Conservation (phyloP, 2,329 filamentous ascomycete species). For the Fusarium odoratissimum region DNA sequence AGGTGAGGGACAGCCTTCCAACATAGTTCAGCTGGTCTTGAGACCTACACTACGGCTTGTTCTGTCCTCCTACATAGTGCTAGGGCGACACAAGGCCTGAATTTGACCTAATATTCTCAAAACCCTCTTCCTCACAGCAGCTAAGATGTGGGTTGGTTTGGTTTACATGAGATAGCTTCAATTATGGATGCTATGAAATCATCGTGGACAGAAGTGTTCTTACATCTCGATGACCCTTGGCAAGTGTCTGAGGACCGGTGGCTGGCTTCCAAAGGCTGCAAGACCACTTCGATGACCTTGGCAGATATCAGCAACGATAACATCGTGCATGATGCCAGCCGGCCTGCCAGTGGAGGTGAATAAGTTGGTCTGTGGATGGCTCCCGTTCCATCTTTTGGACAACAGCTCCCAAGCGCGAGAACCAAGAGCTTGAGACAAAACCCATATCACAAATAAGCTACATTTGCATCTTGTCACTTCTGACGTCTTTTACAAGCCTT, state of each 20-base stretch:
- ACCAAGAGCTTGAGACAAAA: constrained; percentile 1
- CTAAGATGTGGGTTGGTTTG: neutral
- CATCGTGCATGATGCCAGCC: neutral
- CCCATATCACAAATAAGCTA: neutral
- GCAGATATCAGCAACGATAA: constrained; percentile 11
- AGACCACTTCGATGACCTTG: constrained; percentile 3
- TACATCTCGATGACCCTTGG: constrained; percentile 20
- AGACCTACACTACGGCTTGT: neutral
- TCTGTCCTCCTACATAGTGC: constrained; percentile 7
- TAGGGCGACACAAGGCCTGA: constrained; percentile 2
- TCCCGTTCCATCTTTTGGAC: neutral
- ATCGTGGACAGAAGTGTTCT: constrained; percentile 7
- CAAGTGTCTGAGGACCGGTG: constrained; percentile 1
- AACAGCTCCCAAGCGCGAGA: constrained; percentile 3
- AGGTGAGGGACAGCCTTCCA: constrained; percentile 1
- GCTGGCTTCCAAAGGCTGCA: neutral
- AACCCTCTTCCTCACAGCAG: constrained; percentile 9
- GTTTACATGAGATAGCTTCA: constrained; percentile 6
- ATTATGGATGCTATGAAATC: constrained; percentile 31
- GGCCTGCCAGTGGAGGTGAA: neutral
- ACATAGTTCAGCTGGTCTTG: constrained; percentile 1
- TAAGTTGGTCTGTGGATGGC: constrained; percentile 1
- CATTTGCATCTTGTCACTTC: constrained; percentile 24
- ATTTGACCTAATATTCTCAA: neutral
- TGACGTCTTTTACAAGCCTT: constrained; percentile 3